Conservation (phyloP, 306 rosid genomes). For the Coriaria nepalensis region DNA sequence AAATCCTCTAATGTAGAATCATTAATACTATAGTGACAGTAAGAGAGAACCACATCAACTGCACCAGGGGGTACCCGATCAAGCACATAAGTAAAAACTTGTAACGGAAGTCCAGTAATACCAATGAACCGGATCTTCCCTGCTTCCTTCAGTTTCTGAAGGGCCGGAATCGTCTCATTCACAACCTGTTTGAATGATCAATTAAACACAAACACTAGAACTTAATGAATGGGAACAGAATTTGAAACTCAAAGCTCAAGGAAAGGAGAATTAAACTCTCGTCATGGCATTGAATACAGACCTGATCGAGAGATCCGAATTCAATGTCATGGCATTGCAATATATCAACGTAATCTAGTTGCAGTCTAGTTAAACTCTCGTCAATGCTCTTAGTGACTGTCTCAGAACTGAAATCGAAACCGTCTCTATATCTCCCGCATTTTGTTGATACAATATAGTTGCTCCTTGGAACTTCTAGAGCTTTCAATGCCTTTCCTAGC, state of each 20-base stretch:
- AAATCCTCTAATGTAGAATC: conserved; percentile 71
- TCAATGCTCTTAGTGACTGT: conserved; percentile 72
- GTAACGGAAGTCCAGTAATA: conserved; percentile 80
- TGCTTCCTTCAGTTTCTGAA: conserved; percentile 59
- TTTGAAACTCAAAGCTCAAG: neutral
- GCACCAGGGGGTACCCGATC: conserved; percentile 72
- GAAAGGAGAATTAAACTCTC: neutral
- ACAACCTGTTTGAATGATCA: conserved; percentile 38
- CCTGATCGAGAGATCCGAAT: conserved; percentile 79
- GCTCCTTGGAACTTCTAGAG: conserved; percentile 53
- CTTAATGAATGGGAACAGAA: neutral
- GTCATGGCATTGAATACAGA: conserved; percentile 8
- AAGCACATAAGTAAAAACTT: conserved; percentile 58
- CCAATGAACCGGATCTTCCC: conserved; percentile 84
- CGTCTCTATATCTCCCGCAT: conserved; percentile 73
- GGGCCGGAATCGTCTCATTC: conserved; percentile 79
- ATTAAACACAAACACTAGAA: neutral
- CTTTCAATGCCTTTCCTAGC: conserved; percentile 71
- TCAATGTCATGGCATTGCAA: conserved; percentile 93
- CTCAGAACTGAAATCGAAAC: conserved; percentile 83
- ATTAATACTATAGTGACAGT: conserved; percentile 66
- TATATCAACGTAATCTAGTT: conserved; percentile 80
- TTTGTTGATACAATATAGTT: conserved; percentile 76
- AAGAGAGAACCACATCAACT: conserved; percentile 69
- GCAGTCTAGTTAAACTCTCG: conserved; percentile 85